Conservation (phyloP, 192 early-diverging fungal species). For the Coemansia sp. region DNA sequence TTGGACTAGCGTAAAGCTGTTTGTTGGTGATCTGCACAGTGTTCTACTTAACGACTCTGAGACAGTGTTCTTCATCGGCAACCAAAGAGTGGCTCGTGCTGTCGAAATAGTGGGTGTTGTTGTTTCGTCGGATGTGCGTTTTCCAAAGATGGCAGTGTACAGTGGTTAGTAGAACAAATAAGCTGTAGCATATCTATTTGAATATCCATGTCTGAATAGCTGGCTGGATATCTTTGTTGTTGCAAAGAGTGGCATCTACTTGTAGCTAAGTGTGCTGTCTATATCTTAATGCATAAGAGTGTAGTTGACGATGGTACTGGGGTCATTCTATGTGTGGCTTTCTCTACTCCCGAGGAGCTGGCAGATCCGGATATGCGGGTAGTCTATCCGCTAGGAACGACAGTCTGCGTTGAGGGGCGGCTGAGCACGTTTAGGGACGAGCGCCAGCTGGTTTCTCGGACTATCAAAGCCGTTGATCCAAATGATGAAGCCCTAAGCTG, state of each 20-base stretch:
- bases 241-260: neutral
- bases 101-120: constrained; percentile 50
- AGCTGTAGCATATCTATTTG: neutral
- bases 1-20: constrained; percentile 47
- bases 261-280: too few relatives aligned
- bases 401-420: constrained; percentile 37
- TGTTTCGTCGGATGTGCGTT: constrained; percentile 25
- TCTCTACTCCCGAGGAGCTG: constrained; percentile 31
- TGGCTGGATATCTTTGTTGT: neutral
- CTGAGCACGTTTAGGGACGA: constrained; percentile 27
- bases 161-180: constrained; percentile 16
- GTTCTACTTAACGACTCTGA: constrained; percentile 25
- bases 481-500: constrained; percentile 42
- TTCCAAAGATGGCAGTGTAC: constrained; percentile 31
- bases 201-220: neutral
- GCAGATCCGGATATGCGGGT: constrained; percentile 7
- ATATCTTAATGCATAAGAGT: neutral
- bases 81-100: constrained; percentile 25
- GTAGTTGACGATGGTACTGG: constrained; percentile 53
- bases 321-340: constrained; percentile 38
- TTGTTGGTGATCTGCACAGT: constrained; percentile 36
- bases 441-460: constrained; percentile 35
- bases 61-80: constrained; percentile 42
- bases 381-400: constrained; percentile 21
- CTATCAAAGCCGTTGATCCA: constrained; percentile 17